Evolutionary conservation across 2,329 filamentous ascomycete genomes (phyloP).

Genomic region (Microsporum ferrugineum): DNA sequence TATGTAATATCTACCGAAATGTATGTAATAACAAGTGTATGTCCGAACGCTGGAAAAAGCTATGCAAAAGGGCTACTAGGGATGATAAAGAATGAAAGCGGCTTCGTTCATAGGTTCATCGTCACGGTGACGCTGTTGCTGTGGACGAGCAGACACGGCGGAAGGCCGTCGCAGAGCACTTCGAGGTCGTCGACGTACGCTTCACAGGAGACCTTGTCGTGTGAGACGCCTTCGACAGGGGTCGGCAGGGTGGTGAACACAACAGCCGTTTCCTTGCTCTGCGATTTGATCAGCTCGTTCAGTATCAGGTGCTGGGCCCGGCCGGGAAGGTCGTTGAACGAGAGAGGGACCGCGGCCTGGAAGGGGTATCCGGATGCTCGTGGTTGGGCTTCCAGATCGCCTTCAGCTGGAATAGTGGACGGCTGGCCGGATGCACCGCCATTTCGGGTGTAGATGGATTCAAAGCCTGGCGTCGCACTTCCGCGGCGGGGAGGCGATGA

Average conservation of each 20-base stretch:
- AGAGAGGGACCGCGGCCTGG: slow-evolving; percentile 55
- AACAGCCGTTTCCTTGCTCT: slow-evolving; percentile 62
- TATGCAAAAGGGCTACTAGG: background rate
- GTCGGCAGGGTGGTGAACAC: slow-evolving; percentile 75
- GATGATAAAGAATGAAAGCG: background rate
- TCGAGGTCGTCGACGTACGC: slow-evolving; percentile 68
- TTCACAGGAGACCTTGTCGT: slow-evolving; percentile 57
- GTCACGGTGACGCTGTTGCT: slow-evolving; percentile 85
- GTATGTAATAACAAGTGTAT: background rate
- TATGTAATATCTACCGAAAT: background rate
- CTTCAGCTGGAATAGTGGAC: slow-evolving; percentile 12
- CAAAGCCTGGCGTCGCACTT: slow-evolving; percentile 15
- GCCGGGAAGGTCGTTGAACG: slow-evolving; percentile 77
- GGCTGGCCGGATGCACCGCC: slow-evolving; percentile 3
- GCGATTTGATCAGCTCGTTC: slow-evolving; percentile 65
- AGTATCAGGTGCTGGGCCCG: slow-evolving; percentile 76
- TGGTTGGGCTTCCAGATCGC: background rate
- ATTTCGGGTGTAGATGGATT: slow-evolving; percentile 28
- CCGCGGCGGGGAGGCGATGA: slow-evolving; percentile 20
- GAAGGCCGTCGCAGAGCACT: slow-evolving; percentile 63
- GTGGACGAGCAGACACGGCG: slow-evolving; percentile 66
- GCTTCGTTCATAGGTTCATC: slow-evolving; percentile 29
- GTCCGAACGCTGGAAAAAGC: background rate
- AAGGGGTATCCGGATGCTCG: slow-evolving; percentile 41
- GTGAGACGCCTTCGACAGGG: slow-evolving; percentile 63